phyloP scores from a whole-genome alignment of 1,284 basidiomycete species.

The Fomitopsis palustris region DNA sequence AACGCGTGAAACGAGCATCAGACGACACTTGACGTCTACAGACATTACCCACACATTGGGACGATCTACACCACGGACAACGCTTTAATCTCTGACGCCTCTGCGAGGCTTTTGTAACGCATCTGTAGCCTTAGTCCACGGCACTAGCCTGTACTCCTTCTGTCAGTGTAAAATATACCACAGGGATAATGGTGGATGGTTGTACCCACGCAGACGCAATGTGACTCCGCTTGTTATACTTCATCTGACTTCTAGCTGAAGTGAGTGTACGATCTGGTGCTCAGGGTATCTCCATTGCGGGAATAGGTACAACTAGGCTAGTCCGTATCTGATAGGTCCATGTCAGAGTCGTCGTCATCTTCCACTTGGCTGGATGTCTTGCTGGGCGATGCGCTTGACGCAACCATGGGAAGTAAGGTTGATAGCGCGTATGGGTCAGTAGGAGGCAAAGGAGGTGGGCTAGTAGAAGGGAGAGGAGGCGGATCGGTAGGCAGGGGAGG shows the following conservation, averaged over 20 bases:
- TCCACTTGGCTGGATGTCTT: constrained; percentile 1
- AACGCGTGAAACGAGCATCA: constrained; percentile 1
- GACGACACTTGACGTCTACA: constrained; percentile 3
- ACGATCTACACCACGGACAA: constrained; percentile 1
- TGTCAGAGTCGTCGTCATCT: constrained; percentile 20
- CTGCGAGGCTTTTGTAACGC: not conserved
- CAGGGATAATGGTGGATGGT: not conserved
- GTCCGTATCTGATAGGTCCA: constrained; percentile 30
- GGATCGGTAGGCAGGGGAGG: too few species aligned
- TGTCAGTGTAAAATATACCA: not conserved
- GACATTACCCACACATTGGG: not conserved
- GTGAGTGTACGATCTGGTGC: too few species aligned
- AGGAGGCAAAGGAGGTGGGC: constrained; percentile 14
- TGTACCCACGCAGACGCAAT: not conserved
- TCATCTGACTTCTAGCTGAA: too few species aligned
- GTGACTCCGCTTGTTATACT: not conserved
- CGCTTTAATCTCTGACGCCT: not conserved
- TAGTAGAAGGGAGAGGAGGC: constrained; percentile 19
- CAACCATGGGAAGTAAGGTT: constrained; percentile 11
- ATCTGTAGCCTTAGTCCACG: constrained; percentile 3
- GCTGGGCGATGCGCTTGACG: not conserved
- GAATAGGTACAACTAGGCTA: not conserved
- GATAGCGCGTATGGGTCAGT: too few species aligned
- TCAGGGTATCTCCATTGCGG: not conserved
- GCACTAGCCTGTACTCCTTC: not conserved